Evolutionary conservation across 768 basidiomycete genomes (phyloP), one percentile per base, ranked within the genome.

Genomic region (Leccinum obscurum): DNA sequence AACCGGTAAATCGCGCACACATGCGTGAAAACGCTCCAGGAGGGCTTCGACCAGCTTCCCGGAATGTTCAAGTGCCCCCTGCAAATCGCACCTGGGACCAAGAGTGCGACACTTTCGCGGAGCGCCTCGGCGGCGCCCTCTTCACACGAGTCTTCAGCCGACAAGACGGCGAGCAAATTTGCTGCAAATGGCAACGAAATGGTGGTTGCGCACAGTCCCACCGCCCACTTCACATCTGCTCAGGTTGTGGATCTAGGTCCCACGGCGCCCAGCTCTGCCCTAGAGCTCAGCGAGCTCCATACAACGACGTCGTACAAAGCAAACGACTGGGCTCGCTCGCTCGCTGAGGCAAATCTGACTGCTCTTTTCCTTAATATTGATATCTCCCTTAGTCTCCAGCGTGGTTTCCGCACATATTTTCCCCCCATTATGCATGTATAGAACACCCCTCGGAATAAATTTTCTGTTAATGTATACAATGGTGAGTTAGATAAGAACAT

Each of bases 121-220:
- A 34, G 11, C 32, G 32, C 34, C 34, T 34, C 13, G 34, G 34
- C 34, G 34, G 34, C 34, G 34, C 64, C 67, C 2, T 53, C 63
- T 0, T 26, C 24, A 26, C 24, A 26, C 24, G 24, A 26, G 24
- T 26, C 24, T 26, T 6, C 48, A 2, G 20, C 55, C 67, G 65
- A 58, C 67, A 66, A 58, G 61, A 46, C 3, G 52, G 57, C 2
- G 26, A 48, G 11, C 35, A 56, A 1, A 22, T 66, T 17, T 66
- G 59, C 13, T 49, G 13, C 6, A 48, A 17, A 22, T 66, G 64
- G 59, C 62, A 61, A n/a, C 13, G 37, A 13, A n/a, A 26, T 0
- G 35, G 32, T 15, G 39, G 55, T 0, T 66, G 65, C 3, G 1
- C 24, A 2, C 41, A 54, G 11, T 24, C 13, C 1, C 65, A 66